A percentile compares a stretch with the other conserved stretches of the same genome.
Conservation (phyloP, 23 red algal genomes). For the Agarophyton chilense region DNA sequence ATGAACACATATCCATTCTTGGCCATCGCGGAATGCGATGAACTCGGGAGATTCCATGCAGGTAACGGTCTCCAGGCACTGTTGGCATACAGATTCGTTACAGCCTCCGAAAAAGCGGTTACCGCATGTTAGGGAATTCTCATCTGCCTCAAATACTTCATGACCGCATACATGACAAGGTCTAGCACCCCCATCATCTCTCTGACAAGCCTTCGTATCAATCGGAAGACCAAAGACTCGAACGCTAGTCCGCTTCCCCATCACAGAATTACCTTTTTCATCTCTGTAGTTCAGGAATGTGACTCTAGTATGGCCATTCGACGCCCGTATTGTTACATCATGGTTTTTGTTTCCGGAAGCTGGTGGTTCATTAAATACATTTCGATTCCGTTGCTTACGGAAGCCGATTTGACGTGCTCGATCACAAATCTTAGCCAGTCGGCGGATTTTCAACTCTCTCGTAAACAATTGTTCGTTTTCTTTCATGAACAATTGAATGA, state of each 20-base stretch:
- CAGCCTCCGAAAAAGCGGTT: constrained; percentile 36
- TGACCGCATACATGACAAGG: constrained; percentile 43
- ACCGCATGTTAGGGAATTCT: constrained; percentile 21
- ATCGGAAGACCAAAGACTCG: constrained; percentile 54
- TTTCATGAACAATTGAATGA: constrained; percentile 20
- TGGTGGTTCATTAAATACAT: not conserved
- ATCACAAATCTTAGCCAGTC: constrained; percentile 31
- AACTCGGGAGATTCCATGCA: constrained; percentile 18
- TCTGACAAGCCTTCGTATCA: constrained; percentile 26
- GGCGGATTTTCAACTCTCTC: constrained; percentile 4
- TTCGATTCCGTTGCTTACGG: not conserved
- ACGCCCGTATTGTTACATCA: not conserved
- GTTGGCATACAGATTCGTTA: constrained; percentile 34
- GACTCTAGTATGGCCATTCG: constrained; percentile 24
- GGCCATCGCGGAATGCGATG: not conserved
- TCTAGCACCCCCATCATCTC: not conserved
- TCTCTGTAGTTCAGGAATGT: constrained; percentile 71
- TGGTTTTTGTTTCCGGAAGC: not conserved
- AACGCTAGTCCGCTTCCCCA: constrained; percentile 70
- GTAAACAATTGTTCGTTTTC: not conserved
- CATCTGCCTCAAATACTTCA: constrained; percentile 20
- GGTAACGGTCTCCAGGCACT: constrained; percentile 19
- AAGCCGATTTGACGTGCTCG: constrained; percentile 46
- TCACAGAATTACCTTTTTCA: constrained; percentile 72
- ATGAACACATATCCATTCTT: constrained; percentile 66